These are phyloP conservation scores for Pichia insulana DNA, from an alignment of 805 yeast genomes.

Conservation along the genomic window DNA sequence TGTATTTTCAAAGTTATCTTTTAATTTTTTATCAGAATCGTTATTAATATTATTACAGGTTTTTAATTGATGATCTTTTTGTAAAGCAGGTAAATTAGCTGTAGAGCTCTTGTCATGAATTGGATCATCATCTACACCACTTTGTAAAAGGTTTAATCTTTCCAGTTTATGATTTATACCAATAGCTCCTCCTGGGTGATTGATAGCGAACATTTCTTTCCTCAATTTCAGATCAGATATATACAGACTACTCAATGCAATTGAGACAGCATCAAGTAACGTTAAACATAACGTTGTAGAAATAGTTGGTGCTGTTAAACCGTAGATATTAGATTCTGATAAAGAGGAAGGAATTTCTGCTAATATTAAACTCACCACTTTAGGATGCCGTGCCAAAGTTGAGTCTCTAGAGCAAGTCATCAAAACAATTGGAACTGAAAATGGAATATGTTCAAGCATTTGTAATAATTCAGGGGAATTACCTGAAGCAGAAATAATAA, in stretches of 20 bases:
- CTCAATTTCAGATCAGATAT: constrained; percentile 48
- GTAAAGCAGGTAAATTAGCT: not conserved
- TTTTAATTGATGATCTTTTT: not conserved
- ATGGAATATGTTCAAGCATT: constrained; percentile 50
- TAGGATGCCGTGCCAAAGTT: constrained; percentile 41
- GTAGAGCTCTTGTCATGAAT: not conserved
- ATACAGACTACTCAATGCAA: constrained; percentile 63
- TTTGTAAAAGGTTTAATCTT: not conserved
- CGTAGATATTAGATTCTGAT: constrained; percentile 58
- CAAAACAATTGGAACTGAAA: constrained; percentile 44
- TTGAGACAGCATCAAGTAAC: constrained; percentile 68
- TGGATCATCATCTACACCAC: not conserved
- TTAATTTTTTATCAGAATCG: not conserved
- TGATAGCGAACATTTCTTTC: constrained; percentile 48
- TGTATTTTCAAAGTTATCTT: not conserved
- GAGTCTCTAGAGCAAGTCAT: constrained; percentile 58
- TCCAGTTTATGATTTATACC: constrained; percentile 37
- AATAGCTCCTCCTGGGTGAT: constrained; percentile 91
- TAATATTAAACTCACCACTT: constrained; percentile 43
- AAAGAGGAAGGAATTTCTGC: constrained; percentile 54
- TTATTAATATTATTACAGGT: no score
- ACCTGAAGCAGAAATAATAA: constrained; percentile 74
- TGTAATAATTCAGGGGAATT: constrained; percentile 66
- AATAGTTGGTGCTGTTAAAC: constrained; percentile 81
- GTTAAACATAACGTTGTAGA: constrained; percentile 71